Evolutionary conservation across 768 basidiomycete genomes (phyloP), one percentile per base, ranked within the genome.

Genomic region (Leccinellum albellum): DNA sequence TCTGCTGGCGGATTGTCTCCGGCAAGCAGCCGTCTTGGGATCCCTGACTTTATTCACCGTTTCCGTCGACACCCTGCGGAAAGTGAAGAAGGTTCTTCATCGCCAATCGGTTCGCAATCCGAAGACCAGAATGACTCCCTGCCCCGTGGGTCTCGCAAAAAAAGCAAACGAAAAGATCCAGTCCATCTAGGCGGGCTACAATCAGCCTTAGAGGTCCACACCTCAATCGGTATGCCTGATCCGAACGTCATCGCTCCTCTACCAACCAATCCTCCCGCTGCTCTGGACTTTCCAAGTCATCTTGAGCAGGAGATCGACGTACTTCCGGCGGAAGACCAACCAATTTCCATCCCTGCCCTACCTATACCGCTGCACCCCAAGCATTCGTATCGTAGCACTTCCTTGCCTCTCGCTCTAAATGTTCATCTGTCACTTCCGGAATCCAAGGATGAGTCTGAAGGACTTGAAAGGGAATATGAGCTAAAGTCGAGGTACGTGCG

Each of bases 381-480:
- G 50, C 61, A 54, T 40, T 58, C 55, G n/a, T 55, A 61, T 53
- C 70, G 75, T 50, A 71, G 73, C 24, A 66, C 57, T 28, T 80
- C 78, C n/a, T 65, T 79, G 7, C 75, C 73, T 13, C 56, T 64
- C 1, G 49, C 53, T n/a, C 58, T 59, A 26, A 46, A 61, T 46
- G 40, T 68, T 55, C 40, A 59, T 15, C 64, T 58, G 21, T 70
- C 76, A 51, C 71, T 69, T 26, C 66, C 74, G 58, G 70, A 70
- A 51, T 70, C 71, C 13, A 74, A 73, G 47, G 66, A 65, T 53
- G 75, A 77, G 49, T 76, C 73, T 13, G 81, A 81, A 57, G 70
- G 82, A 24, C 56, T 67, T 45, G 76, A 75, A 51, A 72, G 69
- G 23, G 86, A 87, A 59, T 88, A 90, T 56, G 82, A 86, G 49